Percentiles rank a stretch among this genome's conserved stretches.
Evolutionary conservation across 352 stramenopile species (phyloP).

Genomic region (Pythium oligandrum): DNA sequence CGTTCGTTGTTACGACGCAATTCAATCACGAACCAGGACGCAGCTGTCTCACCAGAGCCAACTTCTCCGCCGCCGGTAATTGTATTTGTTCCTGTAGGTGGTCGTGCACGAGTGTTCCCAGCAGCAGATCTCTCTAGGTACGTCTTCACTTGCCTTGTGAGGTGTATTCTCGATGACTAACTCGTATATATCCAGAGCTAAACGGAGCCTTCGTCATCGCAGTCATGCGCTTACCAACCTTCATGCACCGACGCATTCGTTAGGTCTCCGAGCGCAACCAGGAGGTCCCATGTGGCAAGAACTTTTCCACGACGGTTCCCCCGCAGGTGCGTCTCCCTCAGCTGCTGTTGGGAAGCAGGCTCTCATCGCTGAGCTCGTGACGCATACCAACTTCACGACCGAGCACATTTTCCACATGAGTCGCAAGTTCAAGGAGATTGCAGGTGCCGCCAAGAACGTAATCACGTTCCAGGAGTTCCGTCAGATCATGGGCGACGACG

Average conservation of each 20-base stretch:
- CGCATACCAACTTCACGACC: slow-evolving; percentile 33
- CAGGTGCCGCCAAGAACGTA: slow-evolving; percentile 24
- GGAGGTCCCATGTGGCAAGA: no score
- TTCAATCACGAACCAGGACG: no score
- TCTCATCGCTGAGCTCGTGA: slow-evolving; percentile 40
- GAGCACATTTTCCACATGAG: slow-evolving; percentile 47
- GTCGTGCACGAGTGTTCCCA: slow-evolving; percentile 27
- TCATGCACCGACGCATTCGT: slow-evolving; percentile 7
- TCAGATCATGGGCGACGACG: slow-evolving; percentile 32
- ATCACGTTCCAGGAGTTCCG: slow-evolving; percentile 40
- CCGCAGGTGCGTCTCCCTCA: not conserved
- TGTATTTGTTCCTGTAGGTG: slow-evolving; percentile 24
- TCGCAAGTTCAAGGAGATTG: slow-evolving; percentile 45
- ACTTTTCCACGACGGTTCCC: not conserved
- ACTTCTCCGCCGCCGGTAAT: not conserved
- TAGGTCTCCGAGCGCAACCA: not conserved
- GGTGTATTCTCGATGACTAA: not conserved
- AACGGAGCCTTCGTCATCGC: slow-evolving; percentile 21
- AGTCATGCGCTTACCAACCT: slow-evolving; percentile 32
- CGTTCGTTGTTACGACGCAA: slow-evolving; percentile 1
- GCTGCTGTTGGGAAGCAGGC: slow-evolving; percentile 28
- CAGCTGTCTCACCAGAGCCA: not conserved
- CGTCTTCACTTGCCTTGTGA: not conserved
- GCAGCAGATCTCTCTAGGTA: slow-evolving; percentile 20
- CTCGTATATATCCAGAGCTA: slow-evolving; percentile 10